A percentile compares a stretch with the other conserved stretches of the same genome.
Conservation (phyloP, 768 basidiomycete genomes). For the Agrocybe pediades region DNA sequence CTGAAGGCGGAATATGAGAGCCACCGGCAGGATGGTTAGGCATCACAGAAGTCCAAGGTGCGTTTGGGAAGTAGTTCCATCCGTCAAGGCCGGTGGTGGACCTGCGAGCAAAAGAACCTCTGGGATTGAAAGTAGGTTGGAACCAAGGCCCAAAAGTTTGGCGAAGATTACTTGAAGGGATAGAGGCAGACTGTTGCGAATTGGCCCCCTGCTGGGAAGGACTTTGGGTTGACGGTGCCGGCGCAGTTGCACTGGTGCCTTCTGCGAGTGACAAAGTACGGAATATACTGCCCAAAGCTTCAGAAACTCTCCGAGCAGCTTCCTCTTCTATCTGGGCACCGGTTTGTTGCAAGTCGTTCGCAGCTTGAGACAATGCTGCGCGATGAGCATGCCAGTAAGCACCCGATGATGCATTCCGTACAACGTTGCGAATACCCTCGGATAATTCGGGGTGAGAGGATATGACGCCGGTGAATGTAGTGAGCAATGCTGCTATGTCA, state of each 20-base stretch:
- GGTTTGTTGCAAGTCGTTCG: conserved; percentile 53
- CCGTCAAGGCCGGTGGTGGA: conserved; percentile 7
- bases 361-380: conserved; percentile 57
- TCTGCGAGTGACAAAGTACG: conserved; percentile 45
- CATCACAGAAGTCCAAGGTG: conserved; percentile 13
- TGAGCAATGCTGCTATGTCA: conserved; percentile 66
- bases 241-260: neutral
- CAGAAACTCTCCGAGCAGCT: conserved; percentile 62
- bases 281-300: conserved; percentile 62
- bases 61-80: neutral
- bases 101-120: conserved; percentile 9
- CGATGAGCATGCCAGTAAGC: conserved; percentile 72
- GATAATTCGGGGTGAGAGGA: conserved; percentile 72
- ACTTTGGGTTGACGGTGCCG: conserved; percentile 1
- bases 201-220: neutral
- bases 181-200: neutral
- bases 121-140: neutral
- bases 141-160: conserved; percentile 5
- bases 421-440: conserved; percentile 64
- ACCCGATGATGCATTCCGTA: conserved; percentile 61
- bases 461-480: conserved; percentile 54
- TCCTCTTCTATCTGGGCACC: conserved; percentile 60
- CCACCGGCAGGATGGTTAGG: conserved; percentile 4
- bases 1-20: no score
- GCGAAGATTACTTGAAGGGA: neutral